Evolutionary conservation across 2,329 filamentous ascomycete genomes (phyloP).

Genomic region (Aspergillus aculeatinus): DNA sequence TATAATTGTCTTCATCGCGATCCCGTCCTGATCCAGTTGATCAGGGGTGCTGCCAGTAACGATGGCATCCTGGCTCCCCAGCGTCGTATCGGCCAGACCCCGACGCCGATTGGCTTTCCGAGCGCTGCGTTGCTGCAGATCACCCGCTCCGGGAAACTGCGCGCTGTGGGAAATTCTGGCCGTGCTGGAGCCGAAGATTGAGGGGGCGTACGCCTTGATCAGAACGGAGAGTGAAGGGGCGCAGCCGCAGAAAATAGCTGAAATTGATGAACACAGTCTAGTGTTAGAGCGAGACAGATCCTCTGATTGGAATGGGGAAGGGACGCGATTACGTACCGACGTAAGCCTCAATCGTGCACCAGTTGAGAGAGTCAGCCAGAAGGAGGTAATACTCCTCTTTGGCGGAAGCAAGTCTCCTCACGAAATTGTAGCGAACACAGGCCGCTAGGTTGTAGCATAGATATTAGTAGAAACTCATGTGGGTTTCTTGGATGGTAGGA

Average conservation of each 20-base stretch:
- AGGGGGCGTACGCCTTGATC: conserved; percentile 8
- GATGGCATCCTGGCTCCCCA: not conserved
- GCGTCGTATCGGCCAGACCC: not conserved
- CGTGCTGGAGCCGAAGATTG: conserved; percentile 4
- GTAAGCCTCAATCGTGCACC: too few relatives aligned
- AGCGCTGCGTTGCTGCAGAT: not conserved
- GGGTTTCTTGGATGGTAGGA: too few relatives aligned
- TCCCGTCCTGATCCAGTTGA: conserved; percentile 2
- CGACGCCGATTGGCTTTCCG: too few relatives aligned
- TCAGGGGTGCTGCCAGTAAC: too few relatives aligned
- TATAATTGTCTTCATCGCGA: conserved; percentile 15
- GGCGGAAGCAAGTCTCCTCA: too few relatives aligned
- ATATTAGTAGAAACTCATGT: too few relatives aligned
- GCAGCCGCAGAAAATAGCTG: conserved; percentile 20
- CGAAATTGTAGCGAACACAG: too few relatives aligned
- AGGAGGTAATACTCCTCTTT: too few relatives aligned
- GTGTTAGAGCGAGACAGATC: not conserved
- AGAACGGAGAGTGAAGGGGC: conserved; percentile 14
- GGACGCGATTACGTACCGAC: too few relatives aligned
- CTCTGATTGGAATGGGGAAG: too few relatives aligned
- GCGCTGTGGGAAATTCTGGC: not conserved
- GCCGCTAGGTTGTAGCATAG: too few relatives aligned
- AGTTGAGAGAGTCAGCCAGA: too few relatives aligned
- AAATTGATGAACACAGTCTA: not conserved
- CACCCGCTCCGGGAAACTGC: not conserved